Percentiles rank a stretch among this genome's conserved stretches.
phyloP scores from a whole-genome alignment of 805 yeast species.

The Candida oleophila region DNA sequence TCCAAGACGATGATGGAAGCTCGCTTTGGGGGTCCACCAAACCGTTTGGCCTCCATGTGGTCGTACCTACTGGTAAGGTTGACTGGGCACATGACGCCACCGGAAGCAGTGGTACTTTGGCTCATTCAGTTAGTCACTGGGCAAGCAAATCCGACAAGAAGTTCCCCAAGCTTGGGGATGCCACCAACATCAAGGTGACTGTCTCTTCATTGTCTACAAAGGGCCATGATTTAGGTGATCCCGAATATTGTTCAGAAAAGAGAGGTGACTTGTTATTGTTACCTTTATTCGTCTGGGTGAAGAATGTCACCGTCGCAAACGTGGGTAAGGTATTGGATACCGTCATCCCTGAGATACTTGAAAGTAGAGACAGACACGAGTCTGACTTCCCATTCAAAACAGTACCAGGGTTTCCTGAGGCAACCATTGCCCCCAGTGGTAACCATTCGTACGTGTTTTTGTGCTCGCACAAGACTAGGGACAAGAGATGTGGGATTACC shows the following conservation, averaged over 20 bases:
- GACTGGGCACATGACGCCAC: conserved; percentile 85
- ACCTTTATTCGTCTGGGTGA: conserved; percentile 75
- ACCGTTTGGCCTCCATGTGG: conserved; percentile 66
- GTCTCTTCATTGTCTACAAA: conserved; percentile 56
- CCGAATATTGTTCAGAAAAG: conserved; percentile 40
- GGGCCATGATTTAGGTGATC: conserved; percentile 33
- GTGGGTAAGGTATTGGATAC: conserved; percentile 44
- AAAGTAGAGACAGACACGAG: conserved; percentile 8
- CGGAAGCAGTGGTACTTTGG: conserved; percentile 43
- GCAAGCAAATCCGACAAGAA: conserved; percentile 14
- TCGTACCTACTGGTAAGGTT: conserved; percentile 78
- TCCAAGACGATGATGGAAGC: conserved; percentile 40
- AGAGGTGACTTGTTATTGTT: conserved; percentile 62
- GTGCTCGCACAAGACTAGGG: conserved; percentile 90
- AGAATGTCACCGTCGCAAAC: conserved; percentile 43
- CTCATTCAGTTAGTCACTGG: conserved; percentile 44
- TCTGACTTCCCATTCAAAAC: conserved; percentile 4
- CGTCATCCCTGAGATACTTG: conserved; percentile 42
- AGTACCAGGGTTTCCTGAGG: conserved; percentile 23
- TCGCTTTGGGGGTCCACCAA: conserved; percentile 68
- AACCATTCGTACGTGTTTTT: conserved; percentile 54
- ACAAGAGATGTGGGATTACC: conserved; percentile 88
- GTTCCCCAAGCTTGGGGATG: conserved; percentile 19
- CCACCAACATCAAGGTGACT: conserved; percentile 43
- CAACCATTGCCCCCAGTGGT: conserved; percentile 35